phyloP scores from a whole-genome alignment of 768 basidiomycete species.

The Scleroderma bovista region DNA sequence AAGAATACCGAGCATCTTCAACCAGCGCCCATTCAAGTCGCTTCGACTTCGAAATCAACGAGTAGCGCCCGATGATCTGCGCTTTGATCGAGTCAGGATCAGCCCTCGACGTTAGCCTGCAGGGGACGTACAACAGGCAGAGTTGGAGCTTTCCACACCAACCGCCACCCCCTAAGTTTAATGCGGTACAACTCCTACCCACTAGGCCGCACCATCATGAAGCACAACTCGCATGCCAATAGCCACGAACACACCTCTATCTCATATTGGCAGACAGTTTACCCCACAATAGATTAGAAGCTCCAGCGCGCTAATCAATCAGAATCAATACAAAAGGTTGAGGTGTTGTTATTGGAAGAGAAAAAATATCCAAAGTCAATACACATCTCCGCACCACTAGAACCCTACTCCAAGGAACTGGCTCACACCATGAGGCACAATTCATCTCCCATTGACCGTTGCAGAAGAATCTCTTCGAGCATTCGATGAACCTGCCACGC shows the following conservation, averaged over 20 bases:
- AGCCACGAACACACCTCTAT: not conserved
- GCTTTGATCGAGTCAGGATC: not conserved
- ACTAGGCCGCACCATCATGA: not conserved
- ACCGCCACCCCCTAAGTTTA: no score
- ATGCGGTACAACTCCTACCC: no score
- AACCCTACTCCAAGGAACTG: not conserved
- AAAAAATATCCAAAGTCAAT: not conserved
- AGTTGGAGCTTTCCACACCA: no score
- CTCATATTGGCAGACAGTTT: not conserved
- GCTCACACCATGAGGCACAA: conserved; percentile 8
- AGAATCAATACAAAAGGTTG: conserved; percentile 6
- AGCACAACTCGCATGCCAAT: not conserved
- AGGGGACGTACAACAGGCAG: not conserved
- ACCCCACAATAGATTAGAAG: conserved; percentile 19
- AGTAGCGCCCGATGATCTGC: not conserved
- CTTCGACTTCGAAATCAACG: not conserved
- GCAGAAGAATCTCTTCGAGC: conserved; percentile 62
- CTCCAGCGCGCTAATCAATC: conserved; percentile 9
- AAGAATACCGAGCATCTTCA: not conserved
- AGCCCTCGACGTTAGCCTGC: not conserved
- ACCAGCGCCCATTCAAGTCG: not conserved
- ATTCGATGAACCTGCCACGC: conserved; percentile 31
- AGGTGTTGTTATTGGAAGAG: not conserved
- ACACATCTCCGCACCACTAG: conserved; percentile 7
- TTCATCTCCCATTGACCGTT: conserved; percentile 60